A percentile compares a stretch with the other conserved stretches of the same genome.
Conservation (phyloP, 345 rosid species). For the Rhodomyrtus tomentosa region DNA sequence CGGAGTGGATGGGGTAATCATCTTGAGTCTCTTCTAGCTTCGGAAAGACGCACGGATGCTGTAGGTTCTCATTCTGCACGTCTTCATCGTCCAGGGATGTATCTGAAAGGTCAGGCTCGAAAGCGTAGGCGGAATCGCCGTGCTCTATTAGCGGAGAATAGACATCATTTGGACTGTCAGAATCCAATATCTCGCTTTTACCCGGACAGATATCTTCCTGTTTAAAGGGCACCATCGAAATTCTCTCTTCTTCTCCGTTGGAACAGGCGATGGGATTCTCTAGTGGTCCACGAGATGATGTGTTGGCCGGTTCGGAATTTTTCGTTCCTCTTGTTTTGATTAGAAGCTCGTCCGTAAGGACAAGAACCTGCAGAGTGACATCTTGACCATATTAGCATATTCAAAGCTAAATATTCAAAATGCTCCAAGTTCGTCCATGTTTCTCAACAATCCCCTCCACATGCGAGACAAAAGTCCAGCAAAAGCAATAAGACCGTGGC, state of each 20-base stretch:
- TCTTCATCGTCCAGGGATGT: constrained; percentile 43
- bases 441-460: not conserved
- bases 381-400: not conserved
- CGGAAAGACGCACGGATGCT: constrained; percentile 23
- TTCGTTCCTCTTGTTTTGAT: constrained; percentile 10
- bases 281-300: not conserved
- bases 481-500: not conserved
- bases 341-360: constrained; percentile 28
- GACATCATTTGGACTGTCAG: constrained; percentile 2
- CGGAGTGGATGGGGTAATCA: constrained; percentile 19
- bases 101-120: constrained; percentile 47
- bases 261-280: not conserved
- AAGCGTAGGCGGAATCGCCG: constrained; percentile 17
- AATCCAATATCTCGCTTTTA: constrained; percentile 2
- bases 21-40: constrained; percentile 29
- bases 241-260: not conserved
- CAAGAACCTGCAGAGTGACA: constrained; percentile 23
- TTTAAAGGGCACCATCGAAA: not conserved
- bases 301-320: not conserved
- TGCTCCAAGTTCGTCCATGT: not conserved
- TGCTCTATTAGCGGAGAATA: constrained; percentile 2
- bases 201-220: constrained; percentile 2
- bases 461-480: not conserved
- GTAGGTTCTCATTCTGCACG: constrained; percentile 16
- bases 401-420: not conserved